Percentiles rank a stretch among this genome's conserved stretches.
phyloP scores from a whole-genome alignment of 129 eudicot genomes.

The Heracleum sosnowskyi region DNA sequence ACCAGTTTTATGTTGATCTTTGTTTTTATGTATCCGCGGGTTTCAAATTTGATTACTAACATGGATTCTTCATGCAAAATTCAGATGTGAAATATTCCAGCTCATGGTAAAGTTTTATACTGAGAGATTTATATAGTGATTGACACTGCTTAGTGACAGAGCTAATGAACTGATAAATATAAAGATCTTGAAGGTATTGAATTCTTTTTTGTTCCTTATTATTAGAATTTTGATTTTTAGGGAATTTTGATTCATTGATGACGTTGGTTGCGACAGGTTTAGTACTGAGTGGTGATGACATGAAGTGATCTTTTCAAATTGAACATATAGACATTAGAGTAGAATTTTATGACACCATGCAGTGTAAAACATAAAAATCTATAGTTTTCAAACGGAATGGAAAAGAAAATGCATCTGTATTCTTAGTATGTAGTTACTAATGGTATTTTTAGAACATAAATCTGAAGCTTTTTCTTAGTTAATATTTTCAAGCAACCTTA shows the following conservation, averaged over 20 bases:
- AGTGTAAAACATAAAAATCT: too few species aligned
- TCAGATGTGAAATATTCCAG: slow-evolving; percentile 95
- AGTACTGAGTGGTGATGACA: too few species aligned
- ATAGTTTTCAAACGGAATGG: neutral
- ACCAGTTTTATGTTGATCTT: too few species aligned
- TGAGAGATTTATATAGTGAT: slow-evolving; percentile 89
- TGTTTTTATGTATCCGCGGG: too few species aligned
- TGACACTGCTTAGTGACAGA: slow-evolving; percentile 80
- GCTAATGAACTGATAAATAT: slow-evolving; percentile 82
- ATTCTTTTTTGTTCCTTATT: neutral
- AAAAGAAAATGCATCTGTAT: neutral
- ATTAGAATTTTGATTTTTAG: neutral
- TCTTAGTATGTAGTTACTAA: neutral
- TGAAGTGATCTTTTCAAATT: too few species aligned
- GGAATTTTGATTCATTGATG: too few species aligned
- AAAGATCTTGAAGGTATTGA: slow-evolving; percentile 78
- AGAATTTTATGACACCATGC: too few species aligned
- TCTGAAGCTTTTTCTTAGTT: neutral
- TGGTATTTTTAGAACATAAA: neutral
- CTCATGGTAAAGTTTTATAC: slow-evolving; percentile 96
- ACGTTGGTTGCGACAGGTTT: too few species aligned
- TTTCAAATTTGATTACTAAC: neutral
- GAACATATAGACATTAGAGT: too few species aligned
- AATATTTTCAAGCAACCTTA: neutral
- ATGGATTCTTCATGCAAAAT: slow-evolving; percentile 12